A percentile compares a stretch with the other conserved stretches of the same genome.
phyloP scores from a whole-genome alignment of 2,329 filamentous ascomycete species.

The Cladophialophora immunda region DNA sequence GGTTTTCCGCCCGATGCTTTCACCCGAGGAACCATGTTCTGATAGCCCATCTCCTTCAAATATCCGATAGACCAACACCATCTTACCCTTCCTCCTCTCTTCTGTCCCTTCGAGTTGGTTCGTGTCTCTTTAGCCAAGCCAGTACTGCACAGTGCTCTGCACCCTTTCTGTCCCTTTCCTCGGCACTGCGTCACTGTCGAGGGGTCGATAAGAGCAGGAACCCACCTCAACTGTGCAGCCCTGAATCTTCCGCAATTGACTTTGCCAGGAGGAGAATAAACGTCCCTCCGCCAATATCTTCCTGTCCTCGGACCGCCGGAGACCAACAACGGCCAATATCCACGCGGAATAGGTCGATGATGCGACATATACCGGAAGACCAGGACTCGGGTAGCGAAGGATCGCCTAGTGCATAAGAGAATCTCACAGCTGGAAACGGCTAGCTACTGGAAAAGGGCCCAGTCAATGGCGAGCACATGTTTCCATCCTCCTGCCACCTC shows the following conservation, averaged over 20 bases:
- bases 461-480: conserved; percentile 4
- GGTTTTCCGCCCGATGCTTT: background rate
- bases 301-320: background rate
- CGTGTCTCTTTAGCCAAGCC: background rate
- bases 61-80: no score
- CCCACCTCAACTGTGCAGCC: background rate
- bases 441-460: background rate
- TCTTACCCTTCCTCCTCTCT: background rate
- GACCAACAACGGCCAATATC: background rate
- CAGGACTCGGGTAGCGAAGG: conserved; percentile 2
- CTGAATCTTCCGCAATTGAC: background rate
- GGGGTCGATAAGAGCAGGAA: background rate
- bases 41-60: no score
- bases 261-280: background rate
- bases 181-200: background rate
- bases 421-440: background rate
- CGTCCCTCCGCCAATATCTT: background rate
- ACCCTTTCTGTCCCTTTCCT: background rate
- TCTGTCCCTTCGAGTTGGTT: background rate
- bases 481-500: conserved; percentile 6
- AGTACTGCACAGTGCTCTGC: background rate
- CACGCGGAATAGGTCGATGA: background rate
- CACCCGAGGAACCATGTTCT: background rate
- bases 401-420: background rate
- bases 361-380: background rate